Percentiles rank a stretch among this genome's conserved stretches.
Evolutionary conservation across 208 protist species (phyloP).

Genomic region (Trypanosoma avium): DNA sequence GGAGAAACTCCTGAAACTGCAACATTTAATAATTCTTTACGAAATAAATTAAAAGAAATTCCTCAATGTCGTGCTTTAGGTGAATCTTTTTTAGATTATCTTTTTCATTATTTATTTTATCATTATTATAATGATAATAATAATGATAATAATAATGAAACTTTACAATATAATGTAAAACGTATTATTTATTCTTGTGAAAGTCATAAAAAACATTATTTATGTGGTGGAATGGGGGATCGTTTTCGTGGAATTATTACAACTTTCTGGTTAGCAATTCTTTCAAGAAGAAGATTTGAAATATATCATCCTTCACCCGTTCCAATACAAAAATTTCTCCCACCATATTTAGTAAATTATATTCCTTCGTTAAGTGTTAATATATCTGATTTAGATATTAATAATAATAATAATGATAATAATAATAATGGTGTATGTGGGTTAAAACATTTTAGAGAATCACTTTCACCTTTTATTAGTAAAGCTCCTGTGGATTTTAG

Average conservation of each 20-base stretch:
- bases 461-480: conserved; percentile 3
- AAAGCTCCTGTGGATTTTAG: conserved; percentile 1
- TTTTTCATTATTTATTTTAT: conserved; percentile 1
- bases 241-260: conserved; percentile 29
- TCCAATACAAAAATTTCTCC: conserved; percentile 17
- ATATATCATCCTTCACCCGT: conserved; percentile 22
- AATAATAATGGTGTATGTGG: too few relatives aligned
- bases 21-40: background rate
- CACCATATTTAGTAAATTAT: conserved; percentile 19
- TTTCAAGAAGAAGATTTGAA: conserved; percentile 20
- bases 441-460: conserved; percentile 20
- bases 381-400: too few relatives aligned
- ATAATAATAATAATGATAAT: too few relatives aligned
- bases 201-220: conserved; percentile 14
- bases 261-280: conserved; percentile 18
- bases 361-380: conserved; percentile 8
- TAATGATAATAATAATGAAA: too few relatives aligned
- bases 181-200: conserved; percentile 32
- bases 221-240: conserved; percentile 33
- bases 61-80: conserved; percentile 4
- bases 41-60: background rate
- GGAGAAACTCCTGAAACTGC: background rate
- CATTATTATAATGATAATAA: conserved; percentile 1
- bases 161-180: too few relatives aligned
- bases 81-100: conserved; percentile 1